Evolutionary conservation across 129 eudicot species (phyloP), one percentile per base, ranked within the genome.

Genomic region (Chrysanthemum makinoi): DNA sequence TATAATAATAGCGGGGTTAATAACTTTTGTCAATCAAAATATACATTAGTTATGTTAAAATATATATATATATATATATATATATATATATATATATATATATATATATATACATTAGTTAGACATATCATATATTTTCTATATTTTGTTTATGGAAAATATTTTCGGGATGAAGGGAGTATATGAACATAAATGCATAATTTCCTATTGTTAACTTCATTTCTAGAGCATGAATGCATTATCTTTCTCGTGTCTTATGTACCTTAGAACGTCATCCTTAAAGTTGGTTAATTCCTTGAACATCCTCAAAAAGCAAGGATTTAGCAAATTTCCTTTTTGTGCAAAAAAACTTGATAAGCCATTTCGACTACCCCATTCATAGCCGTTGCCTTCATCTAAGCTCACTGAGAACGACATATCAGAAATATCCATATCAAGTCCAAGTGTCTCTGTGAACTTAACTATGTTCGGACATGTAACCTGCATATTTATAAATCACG

Each of bases 341-440:
- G 99, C 90, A 80, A 95, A 90, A 60, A 90, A 74, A 80, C 99
- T 22, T 2, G 89, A 84, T 7, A 95, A 55, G 13, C 86, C 96
- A 70, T 81, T 90, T 70, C 96, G 87, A 80, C 96, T 90, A 47
- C 99, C 99, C 99, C 99, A 95, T 59, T 95, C 99, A 51, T 81
- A 87, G 10, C 96, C 96, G 6, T 64, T 76, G 59, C 99, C 96
- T 44, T 86, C 77, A 65, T 90, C 97, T 70, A 92, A 82, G 83
- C 99, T 95, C 63, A 95, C 99, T 0, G 97, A 80, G 76, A 95
- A 90, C 14, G 99, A 95, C 99, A 95, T 90, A 54, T 95, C 99
- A 11, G 97, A 90, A 20, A 80, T 60, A 77, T 95, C 99, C 85
- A 83, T 90, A n/a, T 95, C 97, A 56, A 95, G 89, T 81, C 90